Evolutionary conservation across 2,329 filamentous ascomycete species (phyloP).

Genomic region (Colletotrichum sp.): DNA sequence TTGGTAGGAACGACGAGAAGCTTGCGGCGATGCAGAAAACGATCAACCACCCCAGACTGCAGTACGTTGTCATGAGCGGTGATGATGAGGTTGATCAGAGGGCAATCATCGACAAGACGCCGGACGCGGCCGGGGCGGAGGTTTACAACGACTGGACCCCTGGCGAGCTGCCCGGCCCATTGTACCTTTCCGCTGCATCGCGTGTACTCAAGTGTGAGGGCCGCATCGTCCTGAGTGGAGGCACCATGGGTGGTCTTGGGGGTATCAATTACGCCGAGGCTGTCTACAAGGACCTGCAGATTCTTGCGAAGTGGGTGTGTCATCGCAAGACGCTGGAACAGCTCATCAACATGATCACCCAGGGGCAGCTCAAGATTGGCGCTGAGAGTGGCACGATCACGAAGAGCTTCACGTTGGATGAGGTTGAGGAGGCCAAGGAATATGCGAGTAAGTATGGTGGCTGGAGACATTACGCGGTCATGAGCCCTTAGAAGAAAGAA

Average conservation of each 20-base stretch:
- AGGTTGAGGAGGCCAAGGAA: background rate
- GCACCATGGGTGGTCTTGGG: background rate
- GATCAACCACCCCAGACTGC: background rate
- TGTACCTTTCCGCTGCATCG: background rate
- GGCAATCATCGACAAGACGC: background rate
- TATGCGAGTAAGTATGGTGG: background rate
- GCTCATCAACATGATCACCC: background rate
- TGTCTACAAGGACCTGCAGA: background rate
- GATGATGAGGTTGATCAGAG: background rate
- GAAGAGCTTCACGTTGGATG: rapidly evolving
- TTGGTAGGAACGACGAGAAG: constrained; percentile 45
- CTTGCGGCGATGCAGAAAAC: background rate
- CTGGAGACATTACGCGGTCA: background rate
- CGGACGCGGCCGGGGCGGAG: background rate
- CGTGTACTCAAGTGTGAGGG: background rate
- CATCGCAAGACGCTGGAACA: background rate
- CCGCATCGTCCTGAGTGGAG: background rate
- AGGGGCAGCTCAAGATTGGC: background rate
- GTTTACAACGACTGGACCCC: background rate
- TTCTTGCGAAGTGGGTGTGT: background rate
- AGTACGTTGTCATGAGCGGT: background rate
- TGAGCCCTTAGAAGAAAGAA: background rate
- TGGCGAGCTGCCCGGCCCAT: rapidly evolving
- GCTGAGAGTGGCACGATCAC: background rate
- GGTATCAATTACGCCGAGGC: background rate